A percentile compares a stretch with the other conserved stretches of the same genome.
These are phyloP conservation scores for Marasmius fiardii DNA, from an alignment of 1,284 basidiomycete genomes.

Conservation along the genomic window DNA sequence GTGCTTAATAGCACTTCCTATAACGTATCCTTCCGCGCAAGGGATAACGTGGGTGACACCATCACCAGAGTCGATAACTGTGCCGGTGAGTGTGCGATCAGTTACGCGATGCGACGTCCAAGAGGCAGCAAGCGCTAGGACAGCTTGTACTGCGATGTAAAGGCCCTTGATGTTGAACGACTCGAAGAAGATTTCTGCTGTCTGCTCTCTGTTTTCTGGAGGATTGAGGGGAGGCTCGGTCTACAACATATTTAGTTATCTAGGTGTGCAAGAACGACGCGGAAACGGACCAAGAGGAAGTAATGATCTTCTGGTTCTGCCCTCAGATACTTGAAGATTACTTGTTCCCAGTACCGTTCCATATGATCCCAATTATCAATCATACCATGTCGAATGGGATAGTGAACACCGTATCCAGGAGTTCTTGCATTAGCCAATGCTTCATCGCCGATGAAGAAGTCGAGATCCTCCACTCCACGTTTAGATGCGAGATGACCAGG, in stretches of 20 bases:
- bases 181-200: slow-evolving; percentile 99
- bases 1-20: slow-evolving; percentile 98
- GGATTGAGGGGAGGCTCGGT: slow-evolving; percentile 98
- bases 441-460: slow-evolving; percentile 99
- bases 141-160: slow-evolving; percentile 98
- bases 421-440: slow-evolving; percentile 93
- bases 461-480: slow-evolving; percentile 97
- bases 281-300: slow-evolving; percentile 80
- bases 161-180: slow-evolving; percentile 98
- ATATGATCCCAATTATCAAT: slow-evolving; percentile 99
- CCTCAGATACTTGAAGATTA: slow-evolving; percentile 99
- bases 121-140: slow-evolving; percentile 96
- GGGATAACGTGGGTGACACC: slow-evolving; percentile 98
- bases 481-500: slow-evolving; percentile 94
- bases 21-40: slow-evolving; percentile 97
- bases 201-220: slow-evolving; percentile 98
- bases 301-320: slow-evolving; percentile 99
- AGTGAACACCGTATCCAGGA: slow-evolving; percentile 89
- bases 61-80: slow-evolving; percentile 98
- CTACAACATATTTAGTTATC: slow-evolving; percentile 35
- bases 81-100: slow-evolving; percentile 94
- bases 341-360: slow-evolving; percentile 99
- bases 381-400: slow-evolving; percentile 97
- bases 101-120: slow-evolving; percentile 94
- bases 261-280: no score